These are phyloP conservation scores for Entophlyctis helioformis DNA, from an alignment of 192 early-diverging fungal species.

Conservation along the genomic window DNA sequence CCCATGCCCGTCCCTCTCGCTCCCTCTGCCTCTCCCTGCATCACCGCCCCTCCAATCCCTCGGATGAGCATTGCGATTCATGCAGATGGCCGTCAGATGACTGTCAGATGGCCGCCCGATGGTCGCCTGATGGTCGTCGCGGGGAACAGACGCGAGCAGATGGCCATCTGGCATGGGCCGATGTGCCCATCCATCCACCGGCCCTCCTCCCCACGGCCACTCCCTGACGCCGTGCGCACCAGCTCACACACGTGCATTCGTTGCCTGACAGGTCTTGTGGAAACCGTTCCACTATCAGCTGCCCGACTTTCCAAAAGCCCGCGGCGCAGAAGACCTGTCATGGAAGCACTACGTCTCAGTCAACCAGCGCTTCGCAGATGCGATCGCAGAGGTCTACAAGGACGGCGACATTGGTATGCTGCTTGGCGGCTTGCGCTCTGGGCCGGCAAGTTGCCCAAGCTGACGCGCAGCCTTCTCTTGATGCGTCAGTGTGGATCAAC, in stretches of 20 bases:
- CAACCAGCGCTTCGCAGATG: constrained; percentile 75
- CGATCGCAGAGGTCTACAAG: constrained; percentile 62
- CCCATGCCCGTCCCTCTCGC: too few species aligned
- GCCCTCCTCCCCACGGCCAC: too few species aligned
- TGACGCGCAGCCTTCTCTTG: neutral
- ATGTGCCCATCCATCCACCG: neutral
- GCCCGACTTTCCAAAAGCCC: constrained; percentile 74
- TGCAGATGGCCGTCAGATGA: too few species aligned
- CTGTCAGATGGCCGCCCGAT: too few species aligned
- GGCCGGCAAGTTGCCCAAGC: neutral
- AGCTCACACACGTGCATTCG: too few species aligned
- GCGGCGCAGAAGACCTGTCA: constrained; percentile 59
- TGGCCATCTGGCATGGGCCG: neutral
- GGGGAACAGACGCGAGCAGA: too few species aligned
- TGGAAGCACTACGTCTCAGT: constrained; percentile 79
- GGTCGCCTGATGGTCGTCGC: too few species aligned
- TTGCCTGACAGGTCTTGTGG: constrained; percentile 85
- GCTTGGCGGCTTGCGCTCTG: constrained; percentile 1
- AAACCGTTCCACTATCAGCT: constrained; percentile 94
- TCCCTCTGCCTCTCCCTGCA: too few species aligned
- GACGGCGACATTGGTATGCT: constrained; percentile 73
- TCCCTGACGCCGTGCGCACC: too few species aligned
- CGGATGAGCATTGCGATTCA: too few species aligned
- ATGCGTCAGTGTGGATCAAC: constrained; percentile 76
- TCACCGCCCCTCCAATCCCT: too few species aligned